Evolutionary conservation across 108 stramenopile species (phyloP).

Genomic region (Schizochytrium sp.): DNA sequence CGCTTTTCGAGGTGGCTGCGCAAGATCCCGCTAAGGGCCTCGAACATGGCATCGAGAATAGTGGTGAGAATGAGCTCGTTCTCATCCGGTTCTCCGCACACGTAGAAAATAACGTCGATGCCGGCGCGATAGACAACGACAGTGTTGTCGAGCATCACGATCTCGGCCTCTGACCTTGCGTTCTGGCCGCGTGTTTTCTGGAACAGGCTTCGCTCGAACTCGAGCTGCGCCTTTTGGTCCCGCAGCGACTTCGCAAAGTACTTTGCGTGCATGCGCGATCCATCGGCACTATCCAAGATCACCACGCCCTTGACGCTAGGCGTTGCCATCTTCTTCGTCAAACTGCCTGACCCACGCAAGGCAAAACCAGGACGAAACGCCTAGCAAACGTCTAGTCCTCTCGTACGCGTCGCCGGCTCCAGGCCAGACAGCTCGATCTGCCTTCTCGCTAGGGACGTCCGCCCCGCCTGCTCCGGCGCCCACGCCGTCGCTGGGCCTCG

Average conservation of each 20-base stretch:
- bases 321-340: background rate
- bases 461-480: no score
- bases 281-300: background rate
- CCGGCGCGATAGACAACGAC: constrained; percentile 39
- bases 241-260: background rate
- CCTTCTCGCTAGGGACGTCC: no score
- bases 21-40: constrained; percentile 34
- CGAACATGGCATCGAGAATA: constrained; percentile 43
- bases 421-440: no score
- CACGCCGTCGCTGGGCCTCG: no score
- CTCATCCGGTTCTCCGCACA: constrained; percentile 29
- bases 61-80: constrained; percentile 45
- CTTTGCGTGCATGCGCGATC: constrained; percentile 1
- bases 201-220: background rate
- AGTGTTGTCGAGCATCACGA: constrained; percentile 39
- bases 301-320: background rate
- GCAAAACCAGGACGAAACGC: no score
- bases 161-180: constrained; percentile 21
- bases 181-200: constrained; percentile 10
- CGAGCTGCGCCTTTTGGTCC: background rate
- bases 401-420: no score
- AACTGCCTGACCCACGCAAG: no score
- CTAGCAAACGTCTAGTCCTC: no score
- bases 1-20: constrained; percentile 34
- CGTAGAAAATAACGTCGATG: constrained; percentile 37